Conservation (phyloP, 2,329 filamentous ascomycete genomes). For the Fusarium praegraminearum region DNA sequence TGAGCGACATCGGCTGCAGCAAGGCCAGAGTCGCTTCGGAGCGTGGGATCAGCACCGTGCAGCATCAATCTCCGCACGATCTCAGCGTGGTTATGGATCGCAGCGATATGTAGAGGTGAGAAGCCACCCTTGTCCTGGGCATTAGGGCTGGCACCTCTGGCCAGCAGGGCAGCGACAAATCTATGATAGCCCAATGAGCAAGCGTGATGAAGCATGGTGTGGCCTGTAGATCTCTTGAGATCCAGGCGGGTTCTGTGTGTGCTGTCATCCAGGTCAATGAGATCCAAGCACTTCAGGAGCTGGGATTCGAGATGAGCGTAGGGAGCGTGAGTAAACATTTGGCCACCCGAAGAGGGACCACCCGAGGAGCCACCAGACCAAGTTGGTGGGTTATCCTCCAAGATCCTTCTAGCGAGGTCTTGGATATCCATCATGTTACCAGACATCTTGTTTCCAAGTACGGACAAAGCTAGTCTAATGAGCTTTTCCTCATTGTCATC, state of each 20-base stretch:
- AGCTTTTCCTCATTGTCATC: conserved; percentile 77
- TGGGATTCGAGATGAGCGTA: conserved; percentile 71
- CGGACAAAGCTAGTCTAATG: conserved; percentile 74
- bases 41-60: conserved; percentile 76
- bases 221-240: conserved; percentile 72
- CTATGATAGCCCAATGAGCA: conserved; percentile 80
- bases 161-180: conserved; percentile 81
- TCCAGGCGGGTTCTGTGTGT: conserved; percentile 76
- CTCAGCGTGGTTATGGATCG: conserved; percentile 79
- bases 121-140: conserved; percentile 82
- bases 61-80: conserved; percentile 81
- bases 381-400: conserved; percentile 61
- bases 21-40: conserved; percentile 77
- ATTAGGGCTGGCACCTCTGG: conserved; percentile 81
- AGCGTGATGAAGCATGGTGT: conserved; percentile 85
- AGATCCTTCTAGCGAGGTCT: conserved; percentile 71
- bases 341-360: conserved; percentile 58
- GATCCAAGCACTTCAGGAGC: conserved; percentile 79
- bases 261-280: conserved; percentile 82
- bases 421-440: conserved; percentile 71
- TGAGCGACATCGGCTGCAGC: conserved; percentile 78
- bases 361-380: conserved; percentile 61
- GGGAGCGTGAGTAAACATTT: conserved; percentile 58
- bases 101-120: conserved; percentile 84
- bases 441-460: conserved; percentile 73